Percentiles rank a stretch among this genome's conserved stretches.
Evolutionary conservation across 208 protist species (phyloP).

Genomic region (Porcisia hertigi): DNA sequence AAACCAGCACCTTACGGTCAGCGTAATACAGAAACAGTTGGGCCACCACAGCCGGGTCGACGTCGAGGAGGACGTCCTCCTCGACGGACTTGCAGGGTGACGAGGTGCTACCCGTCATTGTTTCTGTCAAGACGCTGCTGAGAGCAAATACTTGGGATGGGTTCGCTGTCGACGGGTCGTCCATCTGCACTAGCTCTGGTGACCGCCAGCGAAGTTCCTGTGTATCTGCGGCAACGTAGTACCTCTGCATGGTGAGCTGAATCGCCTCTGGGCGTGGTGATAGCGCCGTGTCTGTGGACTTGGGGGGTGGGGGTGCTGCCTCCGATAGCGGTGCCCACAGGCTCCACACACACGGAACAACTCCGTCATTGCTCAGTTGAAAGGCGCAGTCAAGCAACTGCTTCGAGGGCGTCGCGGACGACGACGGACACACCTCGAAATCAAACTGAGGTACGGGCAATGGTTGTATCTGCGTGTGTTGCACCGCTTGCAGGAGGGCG

Average conservation of each 20-base stretch:
- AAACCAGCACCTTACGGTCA: slow-evolving; percentile 41
- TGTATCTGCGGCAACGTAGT: slow-evolving; percentile 37
- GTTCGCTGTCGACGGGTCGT: slow-evolving; percentile 31
- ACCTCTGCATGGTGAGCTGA: slow-evolving; percentile 45
- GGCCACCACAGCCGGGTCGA: slow-evolving; percentile 29
- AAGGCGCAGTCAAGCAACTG: slow-evolving; percentile 37
- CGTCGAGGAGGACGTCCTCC: slow-evolving; percentile 22
- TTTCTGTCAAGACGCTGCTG: slow-evolving; percentile 19
- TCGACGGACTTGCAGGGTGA: slow-evolving; percentile 11
- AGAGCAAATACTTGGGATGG: slow-evolving; percentile 44
- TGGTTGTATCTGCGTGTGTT: slow-evolving; percentile 19
- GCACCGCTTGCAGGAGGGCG: slow-evolving; percentile 25
- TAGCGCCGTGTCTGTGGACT: slow-evolving; percentile 1
- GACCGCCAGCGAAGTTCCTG: slow-evolving; percentile 35
- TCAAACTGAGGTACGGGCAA: slow-evolving; percentile 34
- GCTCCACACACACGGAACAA: slow-evolving; percentile 43
- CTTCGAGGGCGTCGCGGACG: slow-evolving; percentile 22
- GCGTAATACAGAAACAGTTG: slow-evolving; percentile 54
- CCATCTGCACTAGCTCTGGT: slow-evolving; percentile 36
- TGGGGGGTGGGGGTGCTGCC: background rate
- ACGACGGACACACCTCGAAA: slow-evolving; percentile 10
- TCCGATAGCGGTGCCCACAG: slow-evolving; percentile 34
- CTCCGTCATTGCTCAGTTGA: slow-evolving; percentile 48
- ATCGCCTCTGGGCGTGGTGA: slow-evolving; percentile 9
- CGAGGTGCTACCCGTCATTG: background rate